These are phyloP conservation scores for Malassezia caprae DNA, from an alignment of 1,284 basidiomycete species.

Conservation along the genomic window DNA sequence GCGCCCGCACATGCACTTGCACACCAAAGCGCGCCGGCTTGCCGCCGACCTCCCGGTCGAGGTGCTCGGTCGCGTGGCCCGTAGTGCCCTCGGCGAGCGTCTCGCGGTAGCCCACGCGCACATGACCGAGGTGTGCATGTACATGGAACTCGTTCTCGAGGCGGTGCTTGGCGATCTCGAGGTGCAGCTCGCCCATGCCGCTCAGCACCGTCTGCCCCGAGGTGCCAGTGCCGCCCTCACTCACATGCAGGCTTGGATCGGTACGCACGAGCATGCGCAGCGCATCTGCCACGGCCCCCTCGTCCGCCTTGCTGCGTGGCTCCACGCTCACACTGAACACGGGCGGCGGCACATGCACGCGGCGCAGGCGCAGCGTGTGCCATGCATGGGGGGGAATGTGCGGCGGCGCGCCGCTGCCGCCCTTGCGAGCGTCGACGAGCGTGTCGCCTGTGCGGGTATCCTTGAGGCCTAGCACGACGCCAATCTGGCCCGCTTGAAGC, in stretches of 20 bases:
- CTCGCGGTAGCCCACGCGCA: slow-evolving; percentile 72
- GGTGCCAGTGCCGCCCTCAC: slow-evolving; percentile 20
- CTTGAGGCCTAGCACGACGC: slow-evolving; percentile 70
- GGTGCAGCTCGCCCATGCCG: slow-evolving; percentile 71
- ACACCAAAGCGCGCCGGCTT: slow-evolving; percentile 29
- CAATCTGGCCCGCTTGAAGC: slow-evolving; percentile 70
- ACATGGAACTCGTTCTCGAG: slow-evolving; percentile 69
- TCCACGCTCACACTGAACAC: slow-evolving; percentile 54
- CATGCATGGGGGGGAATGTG: slow-evolving; percentile 9
- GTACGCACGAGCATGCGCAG: slow-evolving; percentile 66
- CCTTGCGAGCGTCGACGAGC: slow-evolving; percentile 49
- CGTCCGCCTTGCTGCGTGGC: slow-evolving; percentile 52
- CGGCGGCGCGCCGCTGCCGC: slow-evolving; percentile 19
- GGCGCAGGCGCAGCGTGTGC: slow-evolving; percentile 53
- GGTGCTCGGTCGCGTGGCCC: slow-evolving; percentile 18
- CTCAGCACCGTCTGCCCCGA: slow-evolving; percentile 67
- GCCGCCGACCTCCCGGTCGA: slow-evolving; percentile 37
- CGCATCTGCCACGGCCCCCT: slow-evolving; percentile 65
- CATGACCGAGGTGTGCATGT: slow-evolving; percentile 64
- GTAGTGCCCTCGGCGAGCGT: slow-evolving; percentile 52
- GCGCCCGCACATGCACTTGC: slow-evolving; percentile 19
- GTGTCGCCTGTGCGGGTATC: slow-evolving; percentile 82
- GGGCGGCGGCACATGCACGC: slow-evolving; percentile 70
- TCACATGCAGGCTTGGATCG: slow-evolving; percentile 67
- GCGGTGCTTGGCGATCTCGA: slow-evolving; percentile 73